Base-by-base conservation (phyloP, 2,329 filamentous ascomycete genomes). In the Corinectria fuckeliana region DNA sequence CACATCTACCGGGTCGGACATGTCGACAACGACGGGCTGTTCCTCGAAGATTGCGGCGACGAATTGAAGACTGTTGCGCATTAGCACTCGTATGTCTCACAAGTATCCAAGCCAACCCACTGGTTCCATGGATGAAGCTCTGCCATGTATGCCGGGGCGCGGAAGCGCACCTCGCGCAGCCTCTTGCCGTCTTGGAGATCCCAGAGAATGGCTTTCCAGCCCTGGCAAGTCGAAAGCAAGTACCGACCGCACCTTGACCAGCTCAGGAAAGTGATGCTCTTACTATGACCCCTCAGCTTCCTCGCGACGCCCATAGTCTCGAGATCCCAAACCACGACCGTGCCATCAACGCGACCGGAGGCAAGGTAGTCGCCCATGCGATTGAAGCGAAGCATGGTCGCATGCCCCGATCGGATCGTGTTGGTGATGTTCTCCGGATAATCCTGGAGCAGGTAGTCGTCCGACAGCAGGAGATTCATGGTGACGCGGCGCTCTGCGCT, bases 121-220 rank as follows among this genome's bases (percentile, higher is more conserved):
- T 93, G 91, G 65, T 97, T 92, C 78, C 87, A 90, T 4, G 95
- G 94, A 76, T 99, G 92, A 56, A 99, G 82, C 78, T 99, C 95
- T 3, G 94, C 96, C 69, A 96, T 96, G 78, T 97, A 99, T 30
- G 97, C 91, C 1, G 94, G 93, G 3, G 93, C 92, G 66, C 94
- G 89, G 72, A 99, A 97, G 66, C 93, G 91, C 69, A 97, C 90
- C 67, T 92, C 93, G 65, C 93, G 89, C 70, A 93, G 81, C 60
- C 91, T 82, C 72, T 90, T 83, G 45, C 86, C 83, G 59, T 86
- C 81, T 53, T 85, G 85, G 58, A 99, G 81, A 76, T 99, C 95
- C 95, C 95, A 99, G 1, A 99, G 83, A 50, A 97, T 93, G 63
- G 91, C 93, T 77, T 96, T 96, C 91, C 94, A 98, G 71, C 97